Evolutionary conservation across 2,329 filamentous ascomycete species (phyloP), one percentile per base, ranked within the genome.

Genomic region (Cladophialophora chaetospira): DNA sequence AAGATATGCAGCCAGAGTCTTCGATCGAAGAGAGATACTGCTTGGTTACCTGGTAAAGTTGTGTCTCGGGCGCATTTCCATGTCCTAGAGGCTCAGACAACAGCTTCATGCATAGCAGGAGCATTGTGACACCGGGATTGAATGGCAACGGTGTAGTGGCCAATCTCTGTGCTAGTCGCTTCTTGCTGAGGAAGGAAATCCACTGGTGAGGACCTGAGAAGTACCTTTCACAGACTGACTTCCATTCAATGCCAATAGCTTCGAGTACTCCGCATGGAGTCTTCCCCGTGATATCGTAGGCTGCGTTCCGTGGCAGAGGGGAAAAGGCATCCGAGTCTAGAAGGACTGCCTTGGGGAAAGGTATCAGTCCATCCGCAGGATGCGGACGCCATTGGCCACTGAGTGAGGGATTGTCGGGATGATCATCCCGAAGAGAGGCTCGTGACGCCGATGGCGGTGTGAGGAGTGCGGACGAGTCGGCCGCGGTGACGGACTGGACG

Each of bases 101-200:
- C 13, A 71, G 57, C 43, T 64, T 66, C 60, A 71, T 67, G 33
- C 53, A 61, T 3, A 68, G 36, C 11, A 69, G 49, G 17, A 71
- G 59, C 15, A 70, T 56, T 4, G 58, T 49, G 13, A 63, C 42
- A 17, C 65, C 64, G 10, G 63, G 47, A 6, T 31, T 55, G 11
- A 51, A 57, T 38, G 64, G 58, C 31, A 60, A 56, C 8, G 47
- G 55, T 13, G 55, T 50, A 13, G 50, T 59, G 10, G 58, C 49
- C 25, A 63, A 53, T 17, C 28, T 17, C 35, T 38, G 35, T 38
- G 35, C 15, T 2, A 57, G 13, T 25, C 53, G 38, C 44, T 60
- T 57, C 28, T 36, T 51, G 13, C 47, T 51, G n/a, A 64, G 29
- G 4, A 64, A 45, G 11, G 61, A 60, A 33, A 64, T 46, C 61